Percentiles rank a stretch among this genome's conserved stretches.
Evolutionary conservation across 805 yeast genomes (phyloP).

Genomic region (Jamesozyma rosinii): DNA sequence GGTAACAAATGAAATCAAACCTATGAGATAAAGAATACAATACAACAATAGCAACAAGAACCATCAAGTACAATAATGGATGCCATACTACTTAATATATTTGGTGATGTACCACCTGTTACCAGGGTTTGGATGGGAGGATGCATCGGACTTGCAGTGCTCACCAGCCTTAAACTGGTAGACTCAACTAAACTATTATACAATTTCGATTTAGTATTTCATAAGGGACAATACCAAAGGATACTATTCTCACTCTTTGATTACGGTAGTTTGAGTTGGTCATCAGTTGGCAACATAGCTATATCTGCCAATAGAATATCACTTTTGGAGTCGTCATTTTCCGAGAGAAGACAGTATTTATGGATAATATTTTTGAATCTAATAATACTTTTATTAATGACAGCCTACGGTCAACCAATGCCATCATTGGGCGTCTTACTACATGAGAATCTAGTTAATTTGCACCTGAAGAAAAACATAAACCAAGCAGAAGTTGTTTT

Average conservation of each 20-base stretch:
- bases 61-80: conserved; percentile 14
- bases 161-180: conserved; percentile 30
- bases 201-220: conserved; percentile 33
- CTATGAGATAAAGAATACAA: not conserved
- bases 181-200: conserved; percentile 29
- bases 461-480: conserved; percentile 16
- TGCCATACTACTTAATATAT: conserved; percentile 19
- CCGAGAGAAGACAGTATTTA: conserved; percentile 17
- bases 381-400: conserved; percentile 14
- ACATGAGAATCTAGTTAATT: conserved; percentile 24
- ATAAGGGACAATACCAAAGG: conserved; percentile 32
- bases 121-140: conserved; percentile 34
- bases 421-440: conserved; percentile 20
- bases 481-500: conserved; percentile 13
- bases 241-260: conserved; percentile 33
- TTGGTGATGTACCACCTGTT: conserved; percentile 33
- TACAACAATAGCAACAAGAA: not conserved
- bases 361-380: conserved; percentile 21
- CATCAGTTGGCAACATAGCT: conserved; percentile 16
- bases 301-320: conserved; percentile 19
- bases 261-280: conserved; percentile 28
- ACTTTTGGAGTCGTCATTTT: conserved; percentile 21
- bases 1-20: not conserved
- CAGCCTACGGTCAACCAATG: conserved; percentile 21
- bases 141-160: conserved; percentile 29